Conservation (phyloP, 2,329 filamentous ascomycete species). For the Ophiostoma pallidulum region DNA sequence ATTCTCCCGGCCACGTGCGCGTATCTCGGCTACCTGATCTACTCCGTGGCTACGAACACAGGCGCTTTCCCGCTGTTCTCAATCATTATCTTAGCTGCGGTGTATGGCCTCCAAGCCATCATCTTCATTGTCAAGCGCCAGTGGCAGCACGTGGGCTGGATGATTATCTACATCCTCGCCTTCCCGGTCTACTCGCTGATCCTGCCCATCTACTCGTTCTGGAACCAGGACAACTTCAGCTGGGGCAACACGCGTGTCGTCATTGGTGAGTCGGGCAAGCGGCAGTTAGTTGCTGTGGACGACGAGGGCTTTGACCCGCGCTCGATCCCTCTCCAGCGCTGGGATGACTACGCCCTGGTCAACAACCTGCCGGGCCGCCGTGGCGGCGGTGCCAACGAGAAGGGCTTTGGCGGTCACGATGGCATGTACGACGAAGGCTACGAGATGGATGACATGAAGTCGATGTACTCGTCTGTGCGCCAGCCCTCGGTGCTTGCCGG, state of each 20-base stretch:
- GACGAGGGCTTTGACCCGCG: conserved; percentile 82
- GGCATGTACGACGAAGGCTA: conserved; percentile 60
- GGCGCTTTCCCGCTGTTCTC: conserved; percentile 81
- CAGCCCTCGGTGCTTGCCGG: conserved; percentile 81
- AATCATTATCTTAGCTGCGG: conserved; percentile 76
- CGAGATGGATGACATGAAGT: conserved; percentile 98
- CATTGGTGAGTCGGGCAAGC: conserved; percentile 84
- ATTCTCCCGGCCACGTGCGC: conserved; percentile 82
- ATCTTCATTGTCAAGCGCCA: conserved; percentile 96
- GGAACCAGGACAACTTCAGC: conserved; percentile 97
- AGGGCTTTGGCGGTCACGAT: conserved; percentile 34
- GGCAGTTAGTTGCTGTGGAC: conserved; percentile 80
- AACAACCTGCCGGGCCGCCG: conserved; percentile 90
- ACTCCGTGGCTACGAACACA: conserved; percentile 56
- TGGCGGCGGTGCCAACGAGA: conserved; percentile 55
- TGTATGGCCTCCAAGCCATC: conserved; percentile 90
- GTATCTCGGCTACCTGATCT: conserved; percentile 83
- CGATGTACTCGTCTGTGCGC: conserved; percentile 85
- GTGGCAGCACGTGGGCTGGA: conserved; percentile 98
- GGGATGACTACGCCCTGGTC: conserved; percentile 85
- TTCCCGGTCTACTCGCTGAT: conserved; percentile 90
- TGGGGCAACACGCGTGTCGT: conserved; percentile 99
- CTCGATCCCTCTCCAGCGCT: conserved; percentile 86
- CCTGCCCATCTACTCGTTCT: conserved; percentile 94
- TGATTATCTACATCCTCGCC: conserved; percentile 96